These are phyloP conservation scores for Debaryomyces sp. DNA, from an alignment of 1,139 yeast genomes.

Conservation along the genomic window DNA sequence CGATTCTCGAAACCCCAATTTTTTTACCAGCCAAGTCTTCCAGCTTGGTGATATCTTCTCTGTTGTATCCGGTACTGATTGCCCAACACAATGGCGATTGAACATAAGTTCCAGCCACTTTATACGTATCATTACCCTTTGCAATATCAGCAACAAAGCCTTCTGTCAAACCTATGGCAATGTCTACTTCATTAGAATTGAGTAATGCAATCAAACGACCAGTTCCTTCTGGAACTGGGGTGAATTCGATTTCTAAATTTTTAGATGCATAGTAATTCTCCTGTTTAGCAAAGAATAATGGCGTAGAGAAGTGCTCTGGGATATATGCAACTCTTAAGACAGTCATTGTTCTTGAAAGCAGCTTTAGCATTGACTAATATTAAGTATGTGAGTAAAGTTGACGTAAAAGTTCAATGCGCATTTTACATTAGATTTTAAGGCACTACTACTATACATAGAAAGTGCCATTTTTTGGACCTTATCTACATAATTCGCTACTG, in stretches of 20 bases:
- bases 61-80: constrained; percentile 69
- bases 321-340: constrained; percentile 68
- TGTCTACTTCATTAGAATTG: constrained; percentile 63
- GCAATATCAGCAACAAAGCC: constrained; percentile 85
- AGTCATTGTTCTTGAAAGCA: constrained; percentile 2
- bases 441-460: not conserved
- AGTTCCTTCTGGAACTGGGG: constrained; percentile 84
- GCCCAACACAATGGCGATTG: constrained; percentile 90
- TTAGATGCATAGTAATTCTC: constrained; percentile 56
- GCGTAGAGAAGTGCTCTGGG: constrained; percentile 92
- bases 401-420: not conserved
- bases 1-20: constrained; percentile 87
- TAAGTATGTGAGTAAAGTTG: not conserved
- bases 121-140: constrained; percentile 64
- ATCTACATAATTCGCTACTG: not conserved
- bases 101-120: constrained; percentile 80
- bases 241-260: constrained; percentile 58
- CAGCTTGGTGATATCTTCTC: constrained; percentile 54
- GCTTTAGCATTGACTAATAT: not conserved
- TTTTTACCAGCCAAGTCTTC: constrained; percentile 59
- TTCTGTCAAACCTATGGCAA: constrained; percentile 88
- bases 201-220: constrained; percentile 83
- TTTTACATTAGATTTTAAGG: not conserved
- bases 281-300: constrained; percentile 69
- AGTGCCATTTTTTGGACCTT: not conserved